Evolutionary conservation across 805 yeast species (phyloP).

Genomic region (Priceomyces medius): DNA sequence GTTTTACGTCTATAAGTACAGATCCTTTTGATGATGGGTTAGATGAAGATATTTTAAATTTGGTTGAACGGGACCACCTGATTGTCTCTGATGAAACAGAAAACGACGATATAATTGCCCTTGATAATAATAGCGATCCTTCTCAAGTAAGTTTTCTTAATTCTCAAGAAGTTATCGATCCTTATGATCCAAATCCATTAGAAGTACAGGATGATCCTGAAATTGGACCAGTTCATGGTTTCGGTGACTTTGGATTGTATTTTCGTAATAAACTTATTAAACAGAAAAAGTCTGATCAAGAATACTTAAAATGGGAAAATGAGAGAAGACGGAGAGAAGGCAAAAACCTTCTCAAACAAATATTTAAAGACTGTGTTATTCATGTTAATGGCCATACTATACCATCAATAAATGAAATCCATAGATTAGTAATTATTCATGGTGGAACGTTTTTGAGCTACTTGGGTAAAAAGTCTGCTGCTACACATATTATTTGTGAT

Average conservation of each 20-base stretch:
- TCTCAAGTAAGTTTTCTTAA: not conserved
- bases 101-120: not conserved
- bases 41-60: conserved; percentile 15
- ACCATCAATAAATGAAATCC: conserved; percentile 75
- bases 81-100: conserved; percentile 1
- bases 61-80: conserved; percentile 5
- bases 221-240: conserved; percentile 32
- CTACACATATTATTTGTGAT: conserved; percentile 83
- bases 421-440: conserved; percentile 64
- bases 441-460: conserved; percentile 80
- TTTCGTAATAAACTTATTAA: conserved; percentile 58
- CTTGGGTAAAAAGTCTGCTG: conserved; percentile 66
- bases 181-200: not conserved
- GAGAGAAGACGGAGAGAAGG: conserved; percentile 29
- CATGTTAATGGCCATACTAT: conserved; percentile 87
- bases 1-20: conserved; percentile 11
- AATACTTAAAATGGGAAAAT: conserved; percentile 49
- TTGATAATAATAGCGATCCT: not conserved
- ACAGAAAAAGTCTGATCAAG: conserved; percentile 59
- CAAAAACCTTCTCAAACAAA: conserved; percentile 19
- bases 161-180: not conserved
- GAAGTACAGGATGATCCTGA: conserved; percentile 2
- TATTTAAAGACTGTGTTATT: conserved; percentile 64
- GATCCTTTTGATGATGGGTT: conserved; percentile 26
- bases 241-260: conserved; percentile 69